Evolutionary conservation across 83 land plant species (phyloP), one percentile per base, ranked within the genome.

Genomic region (Larix sibirica): DNA sequence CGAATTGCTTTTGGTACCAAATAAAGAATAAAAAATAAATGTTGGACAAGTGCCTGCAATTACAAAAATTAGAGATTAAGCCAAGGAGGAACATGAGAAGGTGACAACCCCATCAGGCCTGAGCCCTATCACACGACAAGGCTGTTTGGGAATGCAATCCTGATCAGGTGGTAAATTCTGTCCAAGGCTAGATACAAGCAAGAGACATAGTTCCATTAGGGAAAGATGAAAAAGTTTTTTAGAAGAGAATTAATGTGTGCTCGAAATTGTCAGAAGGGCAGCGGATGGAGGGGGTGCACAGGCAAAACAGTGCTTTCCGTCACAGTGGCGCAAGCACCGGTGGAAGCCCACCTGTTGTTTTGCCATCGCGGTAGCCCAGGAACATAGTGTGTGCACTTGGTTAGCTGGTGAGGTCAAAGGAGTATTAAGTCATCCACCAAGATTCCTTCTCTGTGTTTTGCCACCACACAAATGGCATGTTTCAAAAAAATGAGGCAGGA

Each of bases 141-240:
- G 78, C 79, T 84, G 79, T 84, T 84, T 84, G 85, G 81, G 85
- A 84, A 84, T 84, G 81, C 81, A 84, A 26, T 62, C 65, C 82
- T 42, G 40, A 83, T 77, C 33, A 36, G 85, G 85, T 70, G 74
- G 81, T 83, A 83, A 83, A 78, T 83, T 83, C 36, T 47, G 81
- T 83, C 85, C 73, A 83, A 83, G 77, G 77, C 77, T 73, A 64
- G 24, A 64, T 64, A 64, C 67, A 26, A 26, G 31, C 10, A 26
- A 64, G 67, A 64, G 67, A 0, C 67, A 23, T 24, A 64, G 67
- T 64, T 24, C 67, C 14, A 23, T 26, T 6, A 24, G 67, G 31
- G 31, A 64, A 64, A 64, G 31, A 24, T 6, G 67, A 23, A 64
- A 9, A 24, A 26, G 31, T 21, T 23, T n/a, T 62, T 62, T 20